Percentiles rank a stretch among this genome's conserved stretches.
These are phyloP conservation scores for Arachnopeziza araneosa DNA, from an alignment of 2,329 filamentous ascomycete genomes.

Conservation along the genomic window DNA sequence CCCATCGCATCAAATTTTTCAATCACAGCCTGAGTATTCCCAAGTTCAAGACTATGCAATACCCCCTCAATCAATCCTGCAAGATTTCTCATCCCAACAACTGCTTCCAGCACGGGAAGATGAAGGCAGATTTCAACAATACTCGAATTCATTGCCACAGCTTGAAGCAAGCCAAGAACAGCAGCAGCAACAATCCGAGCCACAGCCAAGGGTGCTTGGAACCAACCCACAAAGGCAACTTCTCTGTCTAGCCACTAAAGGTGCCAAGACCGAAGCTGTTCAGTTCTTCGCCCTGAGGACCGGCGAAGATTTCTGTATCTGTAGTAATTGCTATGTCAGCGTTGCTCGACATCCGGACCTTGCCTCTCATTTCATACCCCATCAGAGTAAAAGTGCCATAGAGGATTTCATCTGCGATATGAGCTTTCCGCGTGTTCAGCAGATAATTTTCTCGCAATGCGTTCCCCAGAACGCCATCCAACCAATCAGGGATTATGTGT, in stretches of 20 bases:
- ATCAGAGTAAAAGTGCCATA: neutral
- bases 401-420: neutral
- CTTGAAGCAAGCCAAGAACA: too few relatives aligned
- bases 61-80: neutral
- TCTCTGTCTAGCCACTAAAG: neutral
- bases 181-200: neutral
- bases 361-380: neutral
- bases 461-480: neutral
- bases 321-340: neutral
- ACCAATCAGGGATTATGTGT: neutral
- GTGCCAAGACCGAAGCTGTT: neutral
- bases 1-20: neutral
- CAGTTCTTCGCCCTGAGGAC: neutral
- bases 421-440: neutral
- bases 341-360: neutral
- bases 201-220: neutral
- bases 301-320: neutral
- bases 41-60: neutral
- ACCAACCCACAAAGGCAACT: neutral
- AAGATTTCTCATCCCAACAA: neutral
- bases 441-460: neutral
- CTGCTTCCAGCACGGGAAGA: too few relatives aligned
- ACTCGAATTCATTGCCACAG: neutral
- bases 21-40: neutral
- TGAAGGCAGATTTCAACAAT: too few relatives aligned